Evolutionary conservation across 2,329 filamentous ascomycete species (phyloP), one percentile per base, ranked within the genome.

Genomic region (Pseudogymnoascus sp.): DNA sequence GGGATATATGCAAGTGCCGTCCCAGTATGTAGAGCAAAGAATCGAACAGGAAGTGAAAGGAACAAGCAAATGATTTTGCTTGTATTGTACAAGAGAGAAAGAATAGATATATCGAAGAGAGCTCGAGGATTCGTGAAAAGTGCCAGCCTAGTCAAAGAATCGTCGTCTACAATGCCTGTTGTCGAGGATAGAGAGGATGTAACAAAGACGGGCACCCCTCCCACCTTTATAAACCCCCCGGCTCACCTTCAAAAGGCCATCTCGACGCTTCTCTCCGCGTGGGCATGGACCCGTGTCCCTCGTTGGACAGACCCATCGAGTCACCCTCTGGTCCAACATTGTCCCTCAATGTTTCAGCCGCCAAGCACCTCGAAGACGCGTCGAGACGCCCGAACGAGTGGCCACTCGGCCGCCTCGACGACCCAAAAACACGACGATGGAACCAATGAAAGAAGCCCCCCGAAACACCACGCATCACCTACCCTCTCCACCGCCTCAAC

Each of bases 121-220:
- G 12, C 14, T 47, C 41, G 41, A 47, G 41, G 41, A 28, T 47
- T 47, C 41, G 41, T 47, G 41, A 47, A 47, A 28, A 47, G 41
- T 47, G 41, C 41, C 41, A 47, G 41, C 41, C 41, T 47, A 47
- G 25, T 47, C 41, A 47, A 47, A 28, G 41, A 47, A 47, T 47
- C 41, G 41, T 47, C 41, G n/a, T n/a, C n/a, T 47, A 47, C 41
- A 47, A 28, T 28, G 41, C 41, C 41, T 47, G 41, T 28, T 28
- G 41, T 47, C 22, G 41, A 47, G 41, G 41, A 47, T 47, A 30
- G 28, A 30, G 41, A 16, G 28, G 22, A 20, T n/a, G 41, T 43
- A 43, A 43, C 39, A 43, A 43, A 43, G 39, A 43, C 39, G 41
- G 41, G 41, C 3, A 47, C 7, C 22, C 20, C 41, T 4, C 22